Evolutionary conservation across 1,139 yeast species (phyloP), one percentile per base, ranked within the genome.

Genomic region (Yamadazyma dendronema): DNA sequence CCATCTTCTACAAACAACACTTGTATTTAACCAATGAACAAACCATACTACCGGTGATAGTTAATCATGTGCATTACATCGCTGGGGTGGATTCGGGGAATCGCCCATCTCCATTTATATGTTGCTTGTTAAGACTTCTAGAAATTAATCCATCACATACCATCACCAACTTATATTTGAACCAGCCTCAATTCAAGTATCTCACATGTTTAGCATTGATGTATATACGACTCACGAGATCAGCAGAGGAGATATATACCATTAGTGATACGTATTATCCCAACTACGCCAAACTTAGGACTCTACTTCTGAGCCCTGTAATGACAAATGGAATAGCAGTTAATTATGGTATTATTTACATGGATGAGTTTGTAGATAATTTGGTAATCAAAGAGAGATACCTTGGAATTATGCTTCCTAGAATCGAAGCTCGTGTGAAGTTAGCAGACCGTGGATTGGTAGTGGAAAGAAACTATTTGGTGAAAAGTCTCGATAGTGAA

Each of bases 1-100:
- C 85, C 2, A 51, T 80, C 5, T 85, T 83, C 56, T 84, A 84
- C 75, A 81, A 83, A 44, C 79, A 77, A 47, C 64, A 74, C 42
- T 76, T 86, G 38, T 77, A 73, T 46, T 72, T 77, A 13, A 66
- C 85, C 38, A 79, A 80, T 43, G 81, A 62, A 53, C 77, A 59
- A 42, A 77, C 67, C 37, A 71, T 72, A 53, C 64, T 69, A 16
- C 60, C 64, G 3, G 46, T 62, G 2, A 55, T 62, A 3, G 45
- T 48, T 31, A 72, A 59, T 56, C 78, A 57, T 54, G 74, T 66
- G 32, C 57, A 49, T 43, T 62, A 56, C 46, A 65, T 66, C 49
- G 87, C 65, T 47, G 88, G 71, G 36, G 71, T 66, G 44, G 73
- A 65, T 53, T 69, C 65, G 49, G 61, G 50, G 44, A 75, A 66